Evolutionary conservation across 768 basidiomycete genomes (phyloP), one percentile per base, ranked within the genome.

Genomic region (Scleroderma bovista): DNA sequence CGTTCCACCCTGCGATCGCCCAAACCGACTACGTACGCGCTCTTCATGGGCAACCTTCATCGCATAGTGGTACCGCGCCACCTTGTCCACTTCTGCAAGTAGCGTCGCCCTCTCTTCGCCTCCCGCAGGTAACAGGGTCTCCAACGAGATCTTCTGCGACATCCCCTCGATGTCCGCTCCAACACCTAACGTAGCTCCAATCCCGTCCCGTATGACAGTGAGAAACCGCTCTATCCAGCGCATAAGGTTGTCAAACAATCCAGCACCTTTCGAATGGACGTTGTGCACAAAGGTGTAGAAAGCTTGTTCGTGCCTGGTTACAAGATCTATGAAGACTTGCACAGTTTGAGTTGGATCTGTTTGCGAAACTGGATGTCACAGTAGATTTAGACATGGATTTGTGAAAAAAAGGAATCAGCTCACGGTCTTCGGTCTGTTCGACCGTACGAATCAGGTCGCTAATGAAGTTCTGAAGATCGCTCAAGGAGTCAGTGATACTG

Each of bases 201-300:
- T 68, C 5, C 96, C 96, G 52, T 94, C 93, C 11, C 96, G 87
- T 42, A 93, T 80, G 47, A 88, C 79, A 22, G 87, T 88, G 51
- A 98, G 76, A 73, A 98, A 98, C 32, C 90, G 80, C 68, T 98
- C 94, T 66, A 96, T 87, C 96, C 96, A 99, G 34, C 76, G 79
- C 93, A 97, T 97, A 50, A 99, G 81, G 60, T 78, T 81, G 60
- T 93, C 88, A 66, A 99, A 99, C 12, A 99, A 77, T 19, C 85
- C 87, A 61, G 93, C 87, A 32, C 96, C 96, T 64, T 97, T 97
- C 40, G 92, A 86, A 62, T 99, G 96, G 2, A 99, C 96, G 58
- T 95, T 96, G 79, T 99, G 93, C 23, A 99, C 94, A 63, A 99
- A 99, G 51, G 77, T 76, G 74, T 99, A 99, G 72, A 98, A 98